Conservation (phyloP, 2,329 filamentous ascomycete genomes). For the Penicillium sp. region DNA sequence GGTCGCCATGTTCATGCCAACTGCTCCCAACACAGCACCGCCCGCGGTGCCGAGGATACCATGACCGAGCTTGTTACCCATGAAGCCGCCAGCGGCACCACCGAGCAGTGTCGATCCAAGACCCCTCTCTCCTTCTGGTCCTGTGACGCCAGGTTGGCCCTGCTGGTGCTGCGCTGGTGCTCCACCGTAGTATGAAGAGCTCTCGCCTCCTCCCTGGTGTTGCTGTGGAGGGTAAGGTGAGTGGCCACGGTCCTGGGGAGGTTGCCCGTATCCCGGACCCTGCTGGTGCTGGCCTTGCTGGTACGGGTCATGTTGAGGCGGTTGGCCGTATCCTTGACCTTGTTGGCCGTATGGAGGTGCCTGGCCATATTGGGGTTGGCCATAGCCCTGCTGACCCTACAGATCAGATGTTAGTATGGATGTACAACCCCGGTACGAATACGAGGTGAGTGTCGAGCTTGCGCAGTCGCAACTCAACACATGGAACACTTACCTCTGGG, state of each 20-base stretch:
- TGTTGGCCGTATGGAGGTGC: constrained; percentile 20
- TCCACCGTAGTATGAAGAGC: constrained; percentile 34
- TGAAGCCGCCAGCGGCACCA: constrained; percentile 21
- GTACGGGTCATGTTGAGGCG: constrained; percentile 12
- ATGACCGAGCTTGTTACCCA: constrained; percentile 22
- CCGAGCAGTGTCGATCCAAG: constrained; percentile 25
- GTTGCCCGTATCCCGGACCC: constrained; percentile 25
- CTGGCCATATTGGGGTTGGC: constrained; percentile 20
- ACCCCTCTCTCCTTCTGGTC: constrained; percentile 20
- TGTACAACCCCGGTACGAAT: background rate
- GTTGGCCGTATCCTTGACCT: constrained; percentile 1
- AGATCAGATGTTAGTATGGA: constrained; percentile 1
- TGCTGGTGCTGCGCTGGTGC: constrained; percentile 22
- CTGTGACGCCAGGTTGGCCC: constrained; percentile 21
- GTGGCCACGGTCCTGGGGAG: constrained; percentile 29
- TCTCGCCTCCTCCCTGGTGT: constrained; percentile 34
- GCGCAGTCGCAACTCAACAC: background rate
- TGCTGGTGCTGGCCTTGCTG: constrained; percentile 17
- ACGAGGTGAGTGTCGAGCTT: background rate
- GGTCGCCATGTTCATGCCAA: constrained; percentile 21
- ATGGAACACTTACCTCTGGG: constrained; percentile 24
- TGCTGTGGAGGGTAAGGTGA: constrained; percentile 30
- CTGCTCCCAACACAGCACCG: constrained; percentile 22
- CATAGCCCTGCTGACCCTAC: constrained; percentile 20
- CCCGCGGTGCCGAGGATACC: constrained; percentile 19